These are phyloP conservation scores for Cucurbita argyrosperma DNA, from an alignment of 306 rosid genomes.

Conservation along the genomic window DNA sequence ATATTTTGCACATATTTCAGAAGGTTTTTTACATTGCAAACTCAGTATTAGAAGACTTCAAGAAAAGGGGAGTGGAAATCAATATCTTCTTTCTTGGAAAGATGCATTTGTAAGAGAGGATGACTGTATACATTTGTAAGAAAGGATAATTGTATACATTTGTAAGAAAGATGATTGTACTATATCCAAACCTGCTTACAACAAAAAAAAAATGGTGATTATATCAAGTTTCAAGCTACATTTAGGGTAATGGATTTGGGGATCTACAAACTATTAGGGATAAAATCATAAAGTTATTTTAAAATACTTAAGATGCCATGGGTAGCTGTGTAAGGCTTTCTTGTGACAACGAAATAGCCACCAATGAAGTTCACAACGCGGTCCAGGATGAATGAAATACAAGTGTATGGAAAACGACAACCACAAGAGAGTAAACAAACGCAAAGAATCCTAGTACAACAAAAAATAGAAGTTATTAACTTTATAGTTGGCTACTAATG, in stretches of 20 bases:
- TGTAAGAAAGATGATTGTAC: no score
- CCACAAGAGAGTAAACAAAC: no score
- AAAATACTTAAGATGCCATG: background rate
- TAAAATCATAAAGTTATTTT: no score
- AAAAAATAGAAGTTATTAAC: no score
- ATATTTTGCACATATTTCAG: background rate
- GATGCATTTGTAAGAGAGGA: background rate
- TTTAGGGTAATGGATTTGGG: background rate
- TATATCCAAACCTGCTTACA: no score
- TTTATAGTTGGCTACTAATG: no score
- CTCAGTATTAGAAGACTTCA: background rate
- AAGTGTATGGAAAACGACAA: background rate
- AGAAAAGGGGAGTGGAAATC: background rate
- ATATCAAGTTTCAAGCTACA: background rate
- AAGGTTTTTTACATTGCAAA: background rate
- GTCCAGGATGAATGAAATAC: background rate
- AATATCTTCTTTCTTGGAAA: background rate
- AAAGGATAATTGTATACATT: no score
- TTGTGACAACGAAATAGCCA: background rate
- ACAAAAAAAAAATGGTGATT: background rate
- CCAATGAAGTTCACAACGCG: background rate
- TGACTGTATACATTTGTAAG: background rate
- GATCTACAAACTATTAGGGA: background rate
- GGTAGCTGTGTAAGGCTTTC: background rate
- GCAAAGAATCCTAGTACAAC: no score